A percentile compares a stretch with the other conserved stretches of the same genome.
Evolutionary conservation across 306 rosid genomes (phyloP).

Genomic region (Carpinus viminea): DNA sequence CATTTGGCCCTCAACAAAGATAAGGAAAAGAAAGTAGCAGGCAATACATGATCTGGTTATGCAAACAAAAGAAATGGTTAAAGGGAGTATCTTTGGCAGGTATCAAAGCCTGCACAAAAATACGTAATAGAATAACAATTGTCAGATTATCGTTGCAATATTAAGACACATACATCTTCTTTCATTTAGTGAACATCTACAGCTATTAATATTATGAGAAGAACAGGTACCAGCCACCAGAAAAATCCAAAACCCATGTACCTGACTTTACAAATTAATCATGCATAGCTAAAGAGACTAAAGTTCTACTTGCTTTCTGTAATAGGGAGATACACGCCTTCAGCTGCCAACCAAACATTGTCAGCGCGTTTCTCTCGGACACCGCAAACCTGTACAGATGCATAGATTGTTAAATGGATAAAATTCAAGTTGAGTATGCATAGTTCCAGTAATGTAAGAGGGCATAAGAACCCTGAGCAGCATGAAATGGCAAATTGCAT

Average conservation of each 20-base stretch:
- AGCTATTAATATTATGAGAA: constrained; percentile 14
- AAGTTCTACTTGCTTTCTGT: constrained; percentile 61
- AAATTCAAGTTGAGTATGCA: constrained; percentile 3
- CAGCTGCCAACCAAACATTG: constrained; percentile 92
- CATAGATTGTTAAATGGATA: constrained; percentile 8
- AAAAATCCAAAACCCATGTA: constrained; percentile 31
- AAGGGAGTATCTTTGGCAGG: not conserved
- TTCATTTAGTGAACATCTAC: constrained; percentile 32
- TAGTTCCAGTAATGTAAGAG: not conserved
- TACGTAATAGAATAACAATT: constrained; percentile 14
- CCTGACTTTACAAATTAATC: constrained; percentile 31
- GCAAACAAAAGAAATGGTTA: constrained; percentile 11
- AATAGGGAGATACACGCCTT: constrained; percentile 91
- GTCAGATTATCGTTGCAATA: constrained; percentile 24
- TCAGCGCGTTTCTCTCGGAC: constrained; percentile 86
- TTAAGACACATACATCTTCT: constrained; percentile 19
- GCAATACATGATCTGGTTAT: not conserved
- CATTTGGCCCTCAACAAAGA: too few species aligned
- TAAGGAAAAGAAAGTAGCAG: not conserved
- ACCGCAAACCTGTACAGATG: constrained; percentile 68
- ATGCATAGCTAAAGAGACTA: constrained; percentile 3
- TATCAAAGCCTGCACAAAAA: constrained; percentile 17
- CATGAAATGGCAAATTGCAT: not conserved
- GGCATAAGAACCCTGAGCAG: not conserved
- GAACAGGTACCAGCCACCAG: constrained; percentile 32